Percentiles rank a stretch among this genome's conserved stretches.
phyloP scores from a whole-genome alignment of 1,139 yeast genomes.

The Blastobotrys buckinghamii region DNA sequence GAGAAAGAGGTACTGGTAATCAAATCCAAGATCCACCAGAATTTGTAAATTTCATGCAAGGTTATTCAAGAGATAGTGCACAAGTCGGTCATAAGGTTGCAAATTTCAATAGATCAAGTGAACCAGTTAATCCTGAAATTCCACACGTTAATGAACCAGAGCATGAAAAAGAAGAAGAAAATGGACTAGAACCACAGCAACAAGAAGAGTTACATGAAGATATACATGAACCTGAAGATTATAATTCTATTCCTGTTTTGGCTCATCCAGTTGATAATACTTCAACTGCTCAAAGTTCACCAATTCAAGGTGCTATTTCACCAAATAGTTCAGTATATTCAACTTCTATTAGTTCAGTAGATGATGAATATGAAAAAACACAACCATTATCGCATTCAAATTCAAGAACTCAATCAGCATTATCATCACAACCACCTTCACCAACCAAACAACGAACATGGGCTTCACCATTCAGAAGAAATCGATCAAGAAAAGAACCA shows the following conservation, averaged over 20 bases:
- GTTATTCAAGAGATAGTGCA: conserved; percentile 31
- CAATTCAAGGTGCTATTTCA: conserved; percentile 25
- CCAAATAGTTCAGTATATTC: conserved; percentile 31
- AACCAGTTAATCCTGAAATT: background rate
- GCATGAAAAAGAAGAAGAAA: background rate
- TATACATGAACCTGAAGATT: no score
- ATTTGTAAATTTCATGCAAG: conserved; percentile 45
- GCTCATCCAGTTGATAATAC: conserved; percentile 16
- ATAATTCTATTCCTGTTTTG: conserved; percentile 17
- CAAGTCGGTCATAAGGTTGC: conserved; percentile 20
- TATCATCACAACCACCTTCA: background rate
- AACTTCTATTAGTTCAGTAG: conserved; percentile 25
- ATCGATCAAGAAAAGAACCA: conserved; percentile 25
- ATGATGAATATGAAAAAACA: conserved; percentile 13
- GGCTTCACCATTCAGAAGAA: conserved; percentile 37
- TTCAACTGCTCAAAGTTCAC: conserved; percentile 27
- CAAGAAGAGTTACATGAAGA: conserved; percentile 1
- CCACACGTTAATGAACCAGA: background rate
- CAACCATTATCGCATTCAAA: background rate
- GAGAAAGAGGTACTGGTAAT: conserved; percentile 60
- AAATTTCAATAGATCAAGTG: conserved; percentile 25
- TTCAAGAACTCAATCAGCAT: background rate
- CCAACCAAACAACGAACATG: conserved; percentile 31
- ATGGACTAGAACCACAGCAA: background rate
- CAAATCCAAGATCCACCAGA: conserved; percentile 53